A percentile compares a stretch with the other conserved stretches of the same genome.
These are phyloP conservation scores for Ustilago bromivora DNA, from an alignment of 1,284 basidiomycete species.

Conservation along the genomic window DNA sequence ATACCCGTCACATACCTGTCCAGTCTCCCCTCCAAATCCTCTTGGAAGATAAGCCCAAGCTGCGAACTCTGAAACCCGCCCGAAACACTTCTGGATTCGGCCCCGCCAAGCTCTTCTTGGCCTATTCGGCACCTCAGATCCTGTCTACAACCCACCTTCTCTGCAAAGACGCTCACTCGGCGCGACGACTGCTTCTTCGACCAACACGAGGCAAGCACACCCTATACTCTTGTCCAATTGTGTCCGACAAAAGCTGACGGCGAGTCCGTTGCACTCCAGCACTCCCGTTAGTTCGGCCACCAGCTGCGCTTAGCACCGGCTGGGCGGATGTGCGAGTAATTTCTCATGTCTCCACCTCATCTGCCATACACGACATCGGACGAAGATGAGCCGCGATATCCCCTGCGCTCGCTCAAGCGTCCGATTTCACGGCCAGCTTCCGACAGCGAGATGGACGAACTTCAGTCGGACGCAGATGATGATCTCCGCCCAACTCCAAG, in stretches of 20 bases:
- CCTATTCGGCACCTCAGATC: neutral
- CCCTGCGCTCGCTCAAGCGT: conserved; percentile 9
- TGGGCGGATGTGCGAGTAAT: neutral
- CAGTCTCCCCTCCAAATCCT: too few relatives aligned
- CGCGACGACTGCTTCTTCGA: neutral
- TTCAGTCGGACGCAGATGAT: conserved; percentile 23
- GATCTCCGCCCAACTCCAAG: neutral
- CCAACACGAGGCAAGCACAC: neutral
- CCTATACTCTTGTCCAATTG: neutral
- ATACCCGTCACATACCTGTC: neutral
- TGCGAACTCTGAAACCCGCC: too few relatives aligned
- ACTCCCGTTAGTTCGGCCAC: neutral
- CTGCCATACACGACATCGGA: conserved; percentile 18
- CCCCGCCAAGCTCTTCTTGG: neutral
- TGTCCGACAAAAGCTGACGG: neutral
- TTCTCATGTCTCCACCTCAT: conserved; percentile 24
- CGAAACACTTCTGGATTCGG: neutral
- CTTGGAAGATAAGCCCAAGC: too few relatives aligned
- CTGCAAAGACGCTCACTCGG: neutral
- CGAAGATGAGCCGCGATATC: conserved; percentile 21
- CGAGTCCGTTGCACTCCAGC: neutral
- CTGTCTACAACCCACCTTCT: neutral
- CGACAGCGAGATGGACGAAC: conserved; percentile 16
- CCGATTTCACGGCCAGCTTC: neutral
- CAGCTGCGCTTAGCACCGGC: neutral